A percentile compares a stretch with the other conserved stretches of the same genome.
phyloP scores from a whole-genome alignment of 148 eudicot species.

The Rhododendron williamsianum region DNA sequence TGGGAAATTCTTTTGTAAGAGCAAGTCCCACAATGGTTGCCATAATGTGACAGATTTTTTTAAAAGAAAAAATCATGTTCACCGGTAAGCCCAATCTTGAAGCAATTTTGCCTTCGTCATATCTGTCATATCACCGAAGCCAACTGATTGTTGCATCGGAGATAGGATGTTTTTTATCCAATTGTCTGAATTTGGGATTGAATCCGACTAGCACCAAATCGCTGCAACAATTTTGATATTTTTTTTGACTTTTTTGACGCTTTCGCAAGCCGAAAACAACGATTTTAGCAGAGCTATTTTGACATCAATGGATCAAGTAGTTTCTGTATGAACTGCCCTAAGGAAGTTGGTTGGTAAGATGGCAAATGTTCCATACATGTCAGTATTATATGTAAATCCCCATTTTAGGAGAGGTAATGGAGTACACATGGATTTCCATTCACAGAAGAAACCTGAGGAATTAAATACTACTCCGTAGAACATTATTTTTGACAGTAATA shows the following conservation, averaged over 20 bases:
- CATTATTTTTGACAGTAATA: neutral
- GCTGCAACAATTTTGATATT: neutral
- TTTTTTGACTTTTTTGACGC: no score
- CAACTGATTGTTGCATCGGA: neutral
- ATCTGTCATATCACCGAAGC: neutral
- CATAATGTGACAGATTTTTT: neutral
- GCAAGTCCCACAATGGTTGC: neutral
- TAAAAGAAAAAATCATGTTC: neutral
- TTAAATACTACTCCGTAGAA: no score
- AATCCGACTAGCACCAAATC: neutral
- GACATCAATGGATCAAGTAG: neutral
- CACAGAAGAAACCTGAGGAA: neutral
- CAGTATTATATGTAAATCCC: neutral
- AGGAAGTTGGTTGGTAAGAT: neutral
- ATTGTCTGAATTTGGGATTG: neutral
- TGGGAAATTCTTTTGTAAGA: neutral
- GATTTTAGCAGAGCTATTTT: neutral
- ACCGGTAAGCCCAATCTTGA: neutral
- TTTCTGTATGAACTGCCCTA: neutral
- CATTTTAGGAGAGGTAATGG: neutral
- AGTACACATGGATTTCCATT: slow-evolving; percentile 6
- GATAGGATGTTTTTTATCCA: neutral
- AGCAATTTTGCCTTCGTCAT: neutral
- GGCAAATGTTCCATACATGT: neutral
- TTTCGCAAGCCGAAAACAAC: neutral